phyloP scores from a whole-genome alignment of 140 eudicot species.

The Oenanthe javanica region DNA sequence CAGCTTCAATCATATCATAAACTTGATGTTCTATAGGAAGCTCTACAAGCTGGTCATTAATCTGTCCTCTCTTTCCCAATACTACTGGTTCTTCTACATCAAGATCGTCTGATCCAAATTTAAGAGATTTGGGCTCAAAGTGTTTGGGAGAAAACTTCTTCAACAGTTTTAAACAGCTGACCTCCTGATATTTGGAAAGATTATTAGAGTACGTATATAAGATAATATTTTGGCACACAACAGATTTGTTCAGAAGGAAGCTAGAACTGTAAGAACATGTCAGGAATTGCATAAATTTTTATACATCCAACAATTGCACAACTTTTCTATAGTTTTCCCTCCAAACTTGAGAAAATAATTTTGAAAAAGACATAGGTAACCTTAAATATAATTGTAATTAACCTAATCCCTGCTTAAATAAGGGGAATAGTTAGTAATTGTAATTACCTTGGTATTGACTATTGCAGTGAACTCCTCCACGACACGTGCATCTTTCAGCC shows the following conservation, averaged over 20 bases:
- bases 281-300: background rate
- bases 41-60: conserved; percentile 74
- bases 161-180: conserved; percentile 62
- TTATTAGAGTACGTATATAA: background rate
- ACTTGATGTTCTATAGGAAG: conserved; percentile 90
- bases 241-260: background rate
- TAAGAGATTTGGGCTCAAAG: conserved; percentile 47
- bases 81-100: conserved; percentile 38
- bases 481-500: conserved; percentile 58
- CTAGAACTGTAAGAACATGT: background rate
- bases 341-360: background rate
- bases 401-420: background rate
- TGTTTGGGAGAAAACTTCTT: conserved; percentile 60
- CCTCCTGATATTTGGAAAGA: conserved; percentile 34
- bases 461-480: conserved; percentile 64
- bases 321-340: background rate
- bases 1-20: conserved; percentile 80
- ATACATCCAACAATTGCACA: background rate
- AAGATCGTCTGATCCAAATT: conserved; percentile 38
- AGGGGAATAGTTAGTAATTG: background rate
- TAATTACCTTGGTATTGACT: conserved; percentile 55
- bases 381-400: background rate
- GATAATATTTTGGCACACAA: background rate
- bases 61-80: conserved; percentile 52
- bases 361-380: background rate